Percentiles rank a stretch among this genome's conserved stretches.
Evolutionary conservation across 768 basidiomycete species (phyloP).

Genomic region (Termitomyces sp.): DNA sequence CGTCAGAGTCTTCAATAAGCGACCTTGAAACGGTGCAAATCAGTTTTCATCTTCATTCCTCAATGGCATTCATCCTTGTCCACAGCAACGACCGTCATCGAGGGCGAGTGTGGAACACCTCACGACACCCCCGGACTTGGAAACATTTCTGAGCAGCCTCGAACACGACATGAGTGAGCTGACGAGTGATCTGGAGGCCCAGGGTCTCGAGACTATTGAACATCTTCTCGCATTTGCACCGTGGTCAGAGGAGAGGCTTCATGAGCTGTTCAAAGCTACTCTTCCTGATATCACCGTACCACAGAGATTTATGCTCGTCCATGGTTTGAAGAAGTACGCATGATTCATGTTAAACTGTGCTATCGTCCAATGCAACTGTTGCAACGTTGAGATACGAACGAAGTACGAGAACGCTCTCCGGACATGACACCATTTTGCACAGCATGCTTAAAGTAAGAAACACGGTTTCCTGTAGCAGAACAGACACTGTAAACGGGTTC

Average conservation of each 20-base stretch:
- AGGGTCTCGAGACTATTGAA: slow-evolving; percentile 3
- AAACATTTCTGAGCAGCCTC: slow-evolving; percentile 1
- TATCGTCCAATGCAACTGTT: not conserved
- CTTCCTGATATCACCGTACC: slow-evolving; percentile 5
- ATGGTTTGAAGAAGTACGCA: slow-evolving; percentile 4
- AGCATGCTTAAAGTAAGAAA: not conserved
- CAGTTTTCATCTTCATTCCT: too few species aligned
- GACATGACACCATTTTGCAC: not conserved
- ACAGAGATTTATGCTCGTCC: slow-evolving; percentile 8
- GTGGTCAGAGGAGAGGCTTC: slow-evolving; percentile 7
- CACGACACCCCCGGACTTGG: not conserved
- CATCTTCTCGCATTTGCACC: slow-evolving; percentile 6
- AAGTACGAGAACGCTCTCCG: not conserved
- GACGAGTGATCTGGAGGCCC: not conserved
- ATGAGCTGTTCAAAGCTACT: slow-evolving; percentile 6
- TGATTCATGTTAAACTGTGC: not conserved
- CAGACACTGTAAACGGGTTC: not conserved
- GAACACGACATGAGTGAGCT: slow-evolving; percentile 4
- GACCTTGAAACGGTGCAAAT: not conserved
- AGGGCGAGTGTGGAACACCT: not conserved
- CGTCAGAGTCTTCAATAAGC: not conserved
- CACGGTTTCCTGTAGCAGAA: not conserved
- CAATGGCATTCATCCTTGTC: not conserved
- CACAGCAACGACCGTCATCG: not conserved
- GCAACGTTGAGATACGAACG: not conserved